Base-by-base conservation (phyloP, 148 eudicot species). In the Vaccinium corymbosum region DNA sequence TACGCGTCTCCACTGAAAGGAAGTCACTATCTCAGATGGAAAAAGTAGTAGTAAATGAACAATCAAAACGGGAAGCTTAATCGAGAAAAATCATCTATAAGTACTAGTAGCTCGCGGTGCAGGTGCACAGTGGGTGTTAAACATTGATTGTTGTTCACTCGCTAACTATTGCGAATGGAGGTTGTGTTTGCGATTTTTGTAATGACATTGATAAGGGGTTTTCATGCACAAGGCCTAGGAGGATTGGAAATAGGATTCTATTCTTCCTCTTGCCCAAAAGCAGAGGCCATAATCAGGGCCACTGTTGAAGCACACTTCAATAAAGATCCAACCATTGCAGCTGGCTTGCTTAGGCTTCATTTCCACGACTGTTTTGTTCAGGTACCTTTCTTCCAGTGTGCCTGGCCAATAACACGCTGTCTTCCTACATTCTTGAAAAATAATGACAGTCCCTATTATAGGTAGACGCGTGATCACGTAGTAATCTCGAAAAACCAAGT, bases 281-380 rank as follows among this genome's bases (percentile, higher is more conserved):
- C 80, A 3, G 94, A 90, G 81, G 81, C 86, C 61, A 80, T 90
- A 62, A 93, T 94, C 57, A 86, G 93, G 84, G 89, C 93, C 20
- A 90, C 91, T 2, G 95, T 91, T 1, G 86, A 90, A 86, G 74
- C 87, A 32, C 88, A 91, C 56, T 88, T 84, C 86, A 80, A 86
- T 74, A 85, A 81, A 4, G 95, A 94, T 83, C 89, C 95, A 49
- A 90, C 91, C 17, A 66, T 91, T 80, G 93, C 92, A 82, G 92
- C 97, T 81, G 97, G 88, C 78, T 83, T 94, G 84, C 88, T 94
- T 29, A 83, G 97, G 81, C 94, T 94, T 51, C 91, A 89, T 80
- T 94, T 94, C 56, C 97, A 92, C 84, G 95, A 94, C 57, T 94
- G 97, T 78, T 94, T 93, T 86, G 94, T 93, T 86, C 91, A 91